Evolutionary conservation across 176 grass and related monocot genomes (phyloP).

Genomic region (Thalia dealbata): DNA sequence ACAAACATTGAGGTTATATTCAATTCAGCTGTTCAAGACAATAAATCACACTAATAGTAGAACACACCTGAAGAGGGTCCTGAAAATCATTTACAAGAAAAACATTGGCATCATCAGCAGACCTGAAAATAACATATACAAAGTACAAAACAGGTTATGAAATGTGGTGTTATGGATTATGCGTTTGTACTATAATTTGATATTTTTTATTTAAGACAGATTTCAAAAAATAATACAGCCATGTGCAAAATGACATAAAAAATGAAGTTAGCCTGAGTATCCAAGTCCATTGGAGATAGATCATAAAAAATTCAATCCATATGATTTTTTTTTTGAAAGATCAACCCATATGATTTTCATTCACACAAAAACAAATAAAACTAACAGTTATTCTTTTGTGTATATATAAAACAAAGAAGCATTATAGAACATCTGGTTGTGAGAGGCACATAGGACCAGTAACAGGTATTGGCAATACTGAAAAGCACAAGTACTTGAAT

Average conservation of each 20-base stretch:
- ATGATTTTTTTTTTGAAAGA: too few species aligned
- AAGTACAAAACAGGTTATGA: neutral
- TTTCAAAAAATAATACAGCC: neutral
- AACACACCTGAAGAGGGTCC: slow-evolving; percentile 87
- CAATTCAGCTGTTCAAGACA: neutral
- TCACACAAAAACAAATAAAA: too few species aligned
- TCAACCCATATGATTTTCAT: too few species aligned
- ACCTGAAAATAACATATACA: slow-evolving; percentile 47
- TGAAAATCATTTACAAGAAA: slow-evolving; percentile 98
- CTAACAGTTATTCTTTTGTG: too few species aligned
- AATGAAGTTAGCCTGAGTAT: neutral
- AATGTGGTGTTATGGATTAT: too few species aligned
- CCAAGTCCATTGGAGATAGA: too few species aligned
- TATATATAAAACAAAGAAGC: too few species aligned
- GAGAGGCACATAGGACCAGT: too few species aligned
- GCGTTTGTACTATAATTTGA: neutral
- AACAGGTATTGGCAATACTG: too few species aligned
- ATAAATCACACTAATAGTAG: neutral
- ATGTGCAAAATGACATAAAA: neutral
- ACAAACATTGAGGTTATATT: neutral
- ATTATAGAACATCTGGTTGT: too few species aligned
- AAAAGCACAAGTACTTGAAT: too few species aligned
- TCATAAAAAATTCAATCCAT: too few species aligned
- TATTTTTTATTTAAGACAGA: neutral
- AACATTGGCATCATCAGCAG: slow-evolving; percentile 77